A percentile compares a stretch with the other conserved stretches of the same genome.
These are phyloP conservation scores for Epichloe aotearoae DNA, from an alignment of 2,329 filamentous ascomycete species.

Conservation along the genomic window DNA sequence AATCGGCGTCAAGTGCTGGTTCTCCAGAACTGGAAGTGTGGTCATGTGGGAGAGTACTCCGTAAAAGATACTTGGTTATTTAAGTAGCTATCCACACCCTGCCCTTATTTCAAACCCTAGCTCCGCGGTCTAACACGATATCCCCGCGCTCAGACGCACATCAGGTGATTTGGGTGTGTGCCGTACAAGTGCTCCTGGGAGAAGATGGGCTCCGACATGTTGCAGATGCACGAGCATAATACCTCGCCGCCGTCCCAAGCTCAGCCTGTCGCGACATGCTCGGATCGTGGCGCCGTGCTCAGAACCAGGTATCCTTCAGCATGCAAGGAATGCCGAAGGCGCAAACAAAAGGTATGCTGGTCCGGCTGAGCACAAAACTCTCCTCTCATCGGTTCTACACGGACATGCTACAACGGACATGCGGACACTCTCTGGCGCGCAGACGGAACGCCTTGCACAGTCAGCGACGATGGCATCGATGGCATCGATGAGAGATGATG, in stretches of 20 bases:
- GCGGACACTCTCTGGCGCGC: too few relatives aligned
- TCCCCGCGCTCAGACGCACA: not conserved
- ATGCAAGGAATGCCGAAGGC: constrained; percentile 36
- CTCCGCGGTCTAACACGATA: too few relatives aligned
- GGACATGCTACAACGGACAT: too few relatives aligned
- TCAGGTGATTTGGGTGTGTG: not conserved
- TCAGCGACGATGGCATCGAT: not conserved
- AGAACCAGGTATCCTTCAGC: constrained; percentile 23
- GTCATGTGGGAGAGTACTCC: too few relatives aligned
- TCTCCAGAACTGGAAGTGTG: too few relatives aligned
- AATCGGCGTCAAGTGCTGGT: too few relatives aligned
- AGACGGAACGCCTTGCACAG: too few relatives aligned
- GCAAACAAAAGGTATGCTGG: constrained; percentile 34
- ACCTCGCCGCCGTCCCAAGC: constrained; percentile 5
- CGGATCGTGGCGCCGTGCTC: constrained; percentile 4
- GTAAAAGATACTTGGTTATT: too few relatives aligned
- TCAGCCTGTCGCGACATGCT: not conserved
- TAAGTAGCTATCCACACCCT: too few relatives aligned
- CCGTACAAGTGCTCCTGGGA: not conserved
- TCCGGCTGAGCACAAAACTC: not conserved
- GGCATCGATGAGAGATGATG: not conserved
- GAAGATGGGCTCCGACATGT: constrained; percentile 15
- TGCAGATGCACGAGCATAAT: constrained; percentile 12
- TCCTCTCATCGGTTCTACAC: not conserved
- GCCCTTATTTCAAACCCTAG: too few relatives aligned